Evolutionary conservation across 495 filamentous ascomycete species (phyloP).

Genomic region (Cudoniella acicularis): DNA sequence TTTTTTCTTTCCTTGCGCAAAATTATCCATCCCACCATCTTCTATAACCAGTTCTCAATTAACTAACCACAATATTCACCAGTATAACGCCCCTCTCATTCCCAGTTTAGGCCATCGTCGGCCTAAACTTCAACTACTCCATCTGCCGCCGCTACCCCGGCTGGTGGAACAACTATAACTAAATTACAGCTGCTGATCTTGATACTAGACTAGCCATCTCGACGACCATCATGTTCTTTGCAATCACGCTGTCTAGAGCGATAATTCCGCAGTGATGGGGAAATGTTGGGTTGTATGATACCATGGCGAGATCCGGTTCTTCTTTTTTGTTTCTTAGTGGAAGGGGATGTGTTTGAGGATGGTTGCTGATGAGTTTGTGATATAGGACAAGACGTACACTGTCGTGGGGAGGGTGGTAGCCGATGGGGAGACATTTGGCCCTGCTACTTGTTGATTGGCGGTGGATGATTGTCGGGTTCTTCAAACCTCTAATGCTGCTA

Average conservation of each 20-base stretch:
- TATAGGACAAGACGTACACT: slow-evolving; percentile 27
- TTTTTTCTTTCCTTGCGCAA: too few species aligned
- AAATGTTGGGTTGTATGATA: slow-evolving; percentile 35
- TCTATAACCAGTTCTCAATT: too few species aligned
- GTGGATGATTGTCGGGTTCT: too few species aligned
- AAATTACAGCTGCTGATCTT: slow-evolving; percentile 68
- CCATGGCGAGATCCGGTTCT: slow-evolving; percentile 11
- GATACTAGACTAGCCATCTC: slow-evolving; percentile 42
- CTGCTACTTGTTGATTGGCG: slow-evolving; percentile 35
- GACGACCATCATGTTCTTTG: slow-evolving; percentile 46
- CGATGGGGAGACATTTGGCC: slow-evolving; percentile 43
- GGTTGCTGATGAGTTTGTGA: not conserved
- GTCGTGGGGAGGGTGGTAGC: slow-evolving; percentile 32
- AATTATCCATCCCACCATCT: too few species aligned
- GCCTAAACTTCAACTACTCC: slow-evolving; percentile 54
- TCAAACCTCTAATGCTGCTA: too few species aligned
- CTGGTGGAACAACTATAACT: slow-evolving; percentile 78
- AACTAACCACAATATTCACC: too few species aligned
- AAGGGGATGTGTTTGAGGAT: too few species aligned
- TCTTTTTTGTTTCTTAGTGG: slow-evolving; percentile 30
- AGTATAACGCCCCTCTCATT: slow-evolving; percentile 61
- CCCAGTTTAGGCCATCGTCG: slow-evolving; percentile 46
- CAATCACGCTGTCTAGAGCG: slow-evolving; percentile 38
- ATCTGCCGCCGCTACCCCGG: slow-evolving; percentile 51
- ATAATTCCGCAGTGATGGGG: slow-evolving; percentile 47